Base-by-base conservation (phyloP, 352 stramenopile genomes). In the Globisporangium takayamanum region DNA sequence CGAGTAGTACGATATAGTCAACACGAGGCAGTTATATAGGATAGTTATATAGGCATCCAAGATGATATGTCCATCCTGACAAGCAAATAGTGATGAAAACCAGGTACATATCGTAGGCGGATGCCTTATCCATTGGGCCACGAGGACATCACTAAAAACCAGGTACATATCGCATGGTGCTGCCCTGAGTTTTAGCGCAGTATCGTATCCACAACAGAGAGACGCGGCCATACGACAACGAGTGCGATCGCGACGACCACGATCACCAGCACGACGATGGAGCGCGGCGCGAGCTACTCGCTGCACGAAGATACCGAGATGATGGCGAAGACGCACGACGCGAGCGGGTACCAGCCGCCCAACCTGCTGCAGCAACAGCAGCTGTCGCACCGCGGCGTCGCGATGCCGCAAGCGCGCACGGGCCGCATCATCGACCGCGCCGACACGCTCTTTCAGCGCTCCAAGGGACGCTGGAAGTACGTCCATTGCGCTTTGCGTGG, bases 391-490 rank as follows among this genome's bases (percentile, higher is more conserved):
- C 60, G 53, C 60, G 14, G 44, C 12, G 47, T 61, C 25, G 36
- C 26, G 22, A 62, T 68, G 14, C 49, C 15, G 30, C 42, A 46
- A 42, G n/a, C 64, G 20, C 64, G 59, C 53, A 89, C 81, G 28
- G 72, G 66, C 10, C 78, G 81, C 50, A 86, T 91, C 50, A 88
- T 91, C 65, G 81, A 91, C 63, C 78, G 81, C 55, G 78, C 80
- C 46, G 81, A 89, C 58, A 63, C 62, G n/a, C 54, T 69, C 28
- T 80, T 88, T 53, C 64, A 85, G 64, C 79, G 81, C 59, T 91
- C 81, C 12, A 82, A 83, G 57, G 81, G 81, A 12, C 78, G 84
- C 61, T 91, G 81, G 81, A 91, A 91, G 81, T 91, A 61, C 60
- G 78, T 84, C 1, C 33, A 39, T 7, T 39, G 10, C 33, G 33